These are phyloP conservation scores for thale cress (Arabidopsis thaliana) DNA, from an alignment of 345 rosid species.

Conservation along the genomic window DNA sequence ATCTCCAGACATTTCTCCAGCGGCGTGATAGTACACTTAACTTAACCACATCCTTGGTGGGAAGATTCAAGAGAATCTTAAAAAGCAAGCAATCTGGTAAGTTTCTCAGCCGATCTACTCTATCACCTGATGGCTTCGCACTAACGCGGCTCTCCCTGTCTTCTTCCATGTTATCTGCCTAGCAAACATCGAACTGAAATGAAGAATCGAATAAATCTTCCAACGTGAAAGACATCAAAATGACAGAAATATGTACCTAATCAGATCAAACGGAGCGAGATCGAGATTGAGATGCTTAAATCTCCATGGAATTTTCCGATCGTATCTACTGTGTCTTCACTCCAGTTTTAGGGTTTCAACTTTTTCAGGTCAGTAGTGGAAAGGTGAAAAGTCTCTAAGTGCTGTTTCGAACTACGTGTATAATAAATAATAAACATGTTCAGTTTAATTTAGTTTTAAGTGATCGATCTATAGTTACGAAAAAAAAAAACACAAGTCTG, in stretches of 20 bases:
- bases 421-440: too few species aligned
- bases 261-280: neutral
- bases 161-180: neutral
- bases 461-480: too few species aligned
- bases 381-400: too few species aligned
- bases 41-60: slow-evolving; percentile 1
- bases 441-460: too few species aligned
- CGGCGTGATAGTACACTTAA: neutral
- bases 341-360: neutral
- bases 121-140: neutral
- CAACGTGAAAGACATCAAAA: too few species aligned
- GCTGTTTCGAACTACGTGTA: too few species aligned
- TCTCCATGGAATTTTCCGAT: neutral
- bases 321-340: neutral
- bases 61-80: neutral
- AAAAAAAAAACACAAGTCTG: too few species aligned
- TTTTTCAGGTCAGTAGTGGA: too few species aligned
- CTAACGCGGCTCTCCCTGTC: neutral
- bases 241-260: too few species aligned
- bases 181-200: too few species aligned
- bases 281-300: too few species aligned
- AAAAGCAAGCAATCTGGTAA: neutral
- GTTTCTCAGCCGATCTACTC: neutral
- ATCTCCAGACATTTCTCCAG: slow-evolving; percentile 11
- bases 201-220: too few species aligned